Base-by-base conservation (phyloP, 257 asterid species). In the Scutellaria galericulata region DNA sequence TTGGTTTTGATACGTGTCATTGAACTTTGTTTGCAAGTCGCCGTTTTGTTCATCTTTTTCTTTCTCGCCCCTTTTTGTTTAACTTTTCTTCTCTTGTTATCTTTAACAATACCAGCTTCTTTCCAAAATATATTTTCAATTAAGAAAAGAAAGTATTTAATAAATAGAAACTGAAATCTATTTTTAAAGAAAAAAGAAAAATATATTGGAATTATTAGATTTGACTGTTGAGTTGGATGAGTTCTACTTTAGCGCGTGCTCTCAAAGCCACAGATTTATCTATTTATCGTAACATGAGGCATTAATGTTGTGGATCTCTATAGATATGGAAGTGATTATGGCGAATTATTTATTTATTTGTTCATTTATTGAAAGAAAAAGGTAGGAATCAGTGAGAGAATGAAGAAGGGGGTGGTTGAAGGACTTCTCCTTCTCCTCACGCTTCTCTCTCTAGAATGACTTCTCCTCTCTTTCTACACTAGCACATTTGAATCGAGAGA, bases 381-480 rank as follows among this genome's bases (percentile, higher is more conserved):
- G 11, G 69, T 7, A 70, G 12, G 56, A 14, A 71, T 8, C 68
- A 18, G 42, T 4, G 72, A 65, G 39, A 51, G 51, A 69, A 57
- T 22, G 41, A 22, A 40, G 73, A 47, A 53, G 74, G 39, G 75
- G 62, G 58, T 63, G 42, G 68, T 41, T 63, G 77, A 55, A 42
- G 66, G 82, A 66, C 39, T 79, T 57, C 50, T 71, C 75, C 68
- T 66, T 64, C 45, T 71, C 71, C 70, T 74, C 75, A 54, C 79
- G 65, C 22, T 71, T 75, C 72, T 82, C 82, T 75, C 76, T 61
- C 66, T 63, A 50, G 57, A 54, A 55, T 37, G 52, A 9, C 41
- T 42, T 22, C 39, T 68, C 70, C 14, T 63, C 46, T 77, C 68
- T 61, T 61, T 75, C 74, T 72, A 57, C 55, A 61, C 56, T 66